Base-by-base conservation (phyloP, 2,329 filamentous ascomycete genomes). In the Aspergillus awamori region DNA sequence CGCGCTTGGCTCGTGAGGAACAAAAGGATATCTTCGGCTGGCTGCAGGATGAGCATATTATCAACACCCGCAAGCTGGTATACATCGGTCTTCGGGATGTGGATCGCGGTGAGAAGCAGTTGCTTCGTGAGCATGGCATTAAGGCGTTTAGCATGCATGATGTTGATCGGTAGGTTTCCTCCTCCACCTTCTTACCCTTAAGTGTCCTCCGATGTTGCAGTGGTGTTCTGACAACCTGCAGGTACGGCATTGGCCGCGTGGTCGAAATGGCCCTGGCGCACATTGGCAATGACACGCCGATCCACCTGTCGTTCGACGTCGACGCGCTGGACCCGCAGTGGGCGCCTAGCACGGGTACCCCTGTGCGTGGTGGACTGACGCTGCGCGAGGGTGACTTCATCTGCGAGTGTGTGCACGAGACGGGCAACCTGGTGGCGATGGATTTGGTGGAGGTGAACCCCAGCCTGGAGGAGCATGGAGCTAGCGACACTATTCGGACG, bases 141-240 rank as follows among this genome's bases (percentile, higher is more conserved):
- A 94, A 92, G 83, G 94, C 94, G 4, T 99, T 98, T 74, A 94
- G 90, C 80, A 99, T 99, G 95, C 95, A 97, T 75, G 95, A 99
- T 75, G 90, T 99, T 77, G 95, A 99, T 79, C 85, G 87, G 90
- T 92, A 81, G 70, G 74, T 53, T 24, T 8, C 33, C 17, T 22
- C 49, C 26, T 13, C 6, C 15, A 10, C 39, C 53, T 53, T 8
- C 30, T 22, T 54, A n/a, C 51, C 8, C 30, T 22, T 52, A 13
- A 3, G 13, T 24, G 24, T 43, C 45, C 11, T 17, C 45, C 15
- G 8, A 24, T 49, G 15, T 10, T 13, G 43, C 38, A 15, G 33
- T 15, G 43, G 53, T 53, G 13, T 17, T 6, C 5, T 10, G 10
- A 57, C 64, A 28, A 60, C 53, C 38, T 28, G 51, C 65, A 93